Evolutionary conservation across 148 eudicot genomes (phyloP).

Genomic region (Vaccinium corymbosum): DNA sequence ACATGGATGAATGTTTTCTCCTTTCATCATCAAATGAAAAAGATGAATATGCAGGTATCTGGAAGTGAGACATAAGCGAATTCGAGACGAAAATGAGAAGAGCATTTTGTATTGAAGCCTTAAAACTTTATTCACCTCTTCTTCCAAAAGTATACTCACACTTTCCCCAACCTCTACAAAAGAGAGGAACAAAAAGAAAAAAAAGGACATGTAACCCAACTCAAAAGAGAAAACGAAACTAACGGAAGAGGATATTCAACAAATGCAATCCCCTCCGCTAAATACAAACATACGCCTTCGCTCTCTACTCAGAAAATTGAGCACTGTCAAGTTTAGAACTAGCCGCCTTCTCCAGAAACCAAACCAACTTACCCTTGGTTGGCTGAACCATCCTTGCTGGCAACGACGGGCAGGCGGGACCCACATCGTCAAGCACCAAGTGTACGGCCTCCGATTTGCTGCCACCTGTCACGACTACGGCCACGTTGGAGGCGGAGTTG

Average conservation of each 20-base stretch:
- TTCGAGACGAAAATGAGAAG: not conserved
- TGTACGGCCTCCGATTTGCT: constrained; percentile 60
- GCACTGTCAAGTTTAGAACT: constrained; percentile 45
- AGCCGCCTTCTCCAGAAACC: constrained; percentile 64
- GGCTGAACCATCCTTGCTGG: constrained; percentile 80
- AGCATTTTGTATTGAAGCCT: constrained; percentile 9
- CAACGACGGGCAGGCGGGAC: constrained; percentile 31
- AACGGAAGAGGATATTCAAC: not conserved
- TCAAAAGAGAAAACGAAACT: not conserved
- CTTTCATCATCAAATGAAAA: not conserved
- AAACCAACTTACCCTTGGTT: constrained; percentile 51
- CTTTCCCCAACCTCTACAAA: constrained; percentile 2
- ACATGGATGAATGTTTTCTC: not conserved
- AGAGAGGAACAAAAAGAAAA: not conserved
- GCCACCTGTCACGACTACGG: constrained; percentile 60
- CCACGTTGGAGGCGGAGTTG: constrained; percentile 80
- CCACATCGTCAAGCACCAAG: constrained; percentile 39
- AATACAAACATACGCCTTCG: constrained; percentile 12
- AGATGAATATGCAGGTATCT: not conserved
- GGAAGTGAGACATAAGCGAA: not conserved
- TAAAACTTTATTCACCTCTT: constrained; percentile 18
- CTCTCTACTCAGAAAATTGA: constrained; percentile 30
- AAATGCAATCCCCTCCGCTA: constrained; percentile 8
- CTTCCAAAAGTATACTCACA: constrained; percentile 13
- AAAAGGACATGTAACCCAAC: constrained; percentile 7